Conservation (phyloP, 177 flowering plant species). For the Vitis hybrid region DNA sequence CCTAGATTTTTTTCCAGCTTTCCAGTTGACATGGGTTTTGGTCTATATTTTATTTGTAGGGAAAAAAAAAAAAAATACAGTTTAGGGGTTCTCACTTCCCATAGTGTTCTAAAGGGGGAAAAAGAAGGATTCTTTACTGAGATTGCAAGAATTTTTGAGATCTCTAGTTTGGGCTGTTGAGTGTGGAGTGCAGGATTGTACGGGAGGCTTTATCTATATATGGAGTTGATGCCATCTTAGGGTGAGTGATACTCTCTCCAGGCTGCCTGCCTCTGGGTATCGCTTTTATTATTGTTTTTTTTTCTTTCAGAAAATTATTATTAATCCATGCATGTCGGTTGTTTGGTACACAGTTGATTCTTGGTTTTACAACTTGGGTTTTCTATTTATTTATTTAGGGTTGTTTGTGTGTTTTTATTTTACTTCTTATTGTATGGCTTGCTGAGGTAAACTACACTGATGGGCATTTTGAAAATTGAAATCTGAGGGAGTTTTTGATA, state of each 20-base stretch:
- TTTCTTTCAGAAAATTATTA: background rate
- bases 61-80: background rate
- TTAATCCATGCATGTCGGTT: constrained; percentile 2
- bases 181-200: no score
- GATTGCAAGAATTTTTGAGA: constrained; percentile 24
- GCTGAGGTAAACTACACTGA: background rate
- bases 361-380: background rate
- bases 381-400: background rate
- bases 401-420: background rate
- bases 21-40: background rate
- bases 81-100: background rate
- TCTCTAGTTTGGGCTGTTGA: background rate
- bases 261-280: constrained; percentile 2
- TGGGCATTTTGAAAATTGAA: background rate
- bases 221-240: background rate
- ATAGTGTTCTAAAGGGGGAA: background rate
- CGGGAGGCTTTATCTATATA: background rate
- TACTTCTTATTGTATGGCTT: background rate
- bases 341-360: background rate
- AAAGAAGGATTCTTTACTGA: constrained; percentile 31
- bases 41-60: no score
- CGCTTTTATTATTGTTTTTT: background rate
- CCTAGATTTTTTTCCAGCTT: no score
- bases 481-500: background rate
- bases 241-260: background rate